These are phyloP conservation scores for Malbranchea zuffiana DNA, from an alignment of 2,329 filamentous ascomycete genomes.

Conservation along the genomic window DNA sequence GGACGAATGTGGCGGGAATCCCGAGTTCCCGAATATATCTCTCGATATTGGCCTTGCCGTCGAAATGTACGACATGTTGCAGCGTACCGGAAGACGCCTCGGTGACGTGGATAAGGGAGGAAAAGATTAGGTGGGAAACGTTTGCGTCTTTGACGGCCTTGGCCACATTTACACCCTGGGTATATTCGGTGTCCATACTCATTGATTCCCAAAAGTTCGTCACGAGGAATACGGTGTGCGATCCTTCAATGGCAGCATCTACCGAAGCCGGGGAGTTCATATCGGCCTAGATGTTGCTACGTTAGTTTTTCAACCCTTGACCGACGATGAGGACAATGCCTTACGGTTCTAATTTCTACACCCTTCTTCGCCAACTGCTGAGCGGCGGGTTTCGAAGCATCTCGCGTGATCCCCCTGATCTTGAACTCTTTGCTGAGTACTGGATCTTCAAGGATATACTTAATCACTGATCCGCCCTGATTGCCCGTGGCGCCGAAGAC, in stretches of 20 bases:
- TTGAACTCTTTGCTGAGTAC: conserved; percentile 37
- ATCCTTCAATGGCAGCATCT: conserved; percentile 32
- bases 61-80: conserved; percentile 30
- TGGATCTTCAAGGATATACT: conserved; percentile 36
- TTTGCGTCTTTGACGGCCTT: conserved; percentile 29
- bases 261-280: conserved; percentile 32
- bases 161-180: conserved; percentile 30
- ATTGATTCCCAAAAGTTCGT: conserved; percentile 37
- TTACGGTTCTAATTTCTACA: conserved; percentile 19
- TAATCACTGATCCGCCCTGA: conserved; percentile 42
- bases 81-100: conserved; percentile 28
- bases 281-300: conserved; percentile 26
- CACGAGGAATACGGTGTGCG: conserved; percentile 41
- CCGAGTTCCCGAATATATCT: conserved; percentile 27
- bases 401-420: conserved; percentile 43
- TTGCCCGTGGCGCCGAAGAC: conserved; percentile 45
- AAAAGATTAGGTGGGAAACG: conserved; percentile 34
- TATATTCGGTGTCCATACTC: conserved; percentile 27
- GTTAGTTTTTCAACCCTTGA: conserved; percentile 13
- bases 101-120: conserved; percentile 25
- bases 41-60: conserved; percentile 34
- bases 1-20: conserved; percentile 32
- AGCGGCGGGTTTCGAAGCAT: conserved; percentile 26
- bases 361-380: conserved; percentile 22
- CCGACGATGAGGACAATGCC: background rate